These are phyloP conservation scores for Silene coronaria DNA, from an alignment of 179 eudicot species.

Conservation along the genomic window DNA sequence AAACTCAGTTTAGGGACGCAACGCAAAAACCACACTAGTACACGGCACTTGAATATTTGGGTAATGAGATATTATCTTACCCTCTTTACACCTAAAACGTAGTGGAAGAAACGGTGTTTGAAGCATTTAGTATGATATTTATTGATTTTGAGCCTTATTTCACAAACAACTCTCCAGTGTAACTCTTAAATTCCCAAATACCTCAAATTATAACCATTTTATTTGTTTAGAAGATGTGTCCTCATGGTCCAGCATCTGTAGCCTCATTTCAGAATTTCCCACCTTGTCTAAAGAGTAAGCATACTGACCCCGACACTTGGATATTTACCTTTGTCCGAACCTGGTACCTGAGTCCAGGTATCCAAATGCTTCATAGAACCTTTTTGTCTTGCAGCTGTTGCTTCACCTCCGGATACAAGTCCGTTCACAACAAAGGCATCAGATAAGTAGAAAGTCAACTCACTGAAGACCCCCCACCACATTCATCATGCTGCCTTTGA, in stretches of 20 bases:
- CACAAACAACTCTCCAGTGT: not conserved
- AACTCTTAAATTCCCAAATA: not conserved
- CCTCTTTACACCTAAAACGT: not conserved
- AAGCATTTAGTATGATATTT: too few relatives aligned
- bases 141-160: not conserved
- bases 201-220: not conserved
- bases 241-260: not conserved
- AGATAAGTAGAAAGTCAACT: slow-evolving; percentile 10
- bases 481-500: slow-evolving; percentile 22
- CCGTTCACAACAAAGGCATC: slow-evolving; percentile 25
- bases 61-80: not conserved
- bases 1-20: not conserved
- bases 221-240: not conserved
- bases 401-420: slow-evolving; percentile 22
- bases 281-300: not conserved
- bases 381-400: slow-evolving; percentile 18
- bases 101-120: not conserved
- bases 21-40: not conserved
- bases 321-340: not conserved
- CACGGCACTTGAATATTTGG: not conserved
- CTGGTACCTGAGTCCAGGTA: not conserved
- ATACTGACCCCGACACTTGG: not conserved
- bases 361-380: not conserved
- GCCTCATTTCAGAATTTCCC: not conserved
- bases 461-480: slow-evolving; percentile 17